These are phyloP conservation scores for Fistulifera pelliculosa DNA, from an alignment of 108 stramenopile species.

Conservation along the genomic window DNA sequence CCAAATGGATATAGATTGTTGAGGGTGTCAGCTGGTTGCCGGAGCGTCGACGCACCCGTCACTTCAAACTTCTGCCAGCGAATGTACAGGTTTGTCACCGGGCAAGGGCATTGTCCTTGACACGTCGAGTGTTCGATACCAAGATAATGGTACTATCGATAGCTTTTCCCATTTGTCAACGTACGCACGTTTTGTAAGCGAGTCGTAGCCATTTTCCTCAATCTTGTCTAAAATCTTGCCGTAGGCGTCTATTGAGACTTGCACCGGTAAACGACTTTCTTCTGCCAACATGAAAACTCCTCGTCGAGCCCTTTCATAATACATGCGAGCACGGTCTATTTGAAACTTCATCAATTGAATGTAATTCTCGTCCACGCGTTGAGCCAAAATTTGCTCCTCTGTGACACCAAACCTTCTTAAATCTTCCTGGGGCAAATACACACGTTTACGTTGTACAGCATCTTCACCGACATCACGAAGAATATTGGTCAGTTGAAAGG, in stretches of 20 bases:
- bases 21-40: background rate
- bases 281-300: constrained; percentile 90
- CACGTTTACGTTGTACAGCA: constrained; percentile 78
- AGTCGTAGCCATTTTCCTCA: constrained; percentile 92
- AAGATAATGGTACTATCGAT: constrained; percentile 85
- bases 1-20: background rate
- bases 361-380: constrained; percentile 84
- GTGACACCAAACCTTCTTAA: constrained; percentile 88
- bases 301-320: constrained; percentile 86
- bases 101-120: constrained; percentile 61
- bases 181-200: constrained; percentile 90
- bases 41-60: background rate
- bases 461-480: constrained; percentile 97
- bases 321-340: constrained; percentile 87
- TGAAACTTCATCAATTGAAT: constrained; percentile 90
- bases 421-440: constrained; percentile 90
- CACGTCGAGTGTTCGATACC: constrained; percentile 84
- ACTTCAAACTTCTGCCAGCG: constrained; percentile 3
- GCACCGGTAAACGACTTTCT: constrained; percentile 85
- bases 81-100: constrained; percentile 38
- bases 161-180: constrained; percentile 94
- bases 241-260: constrained; percentile 89
- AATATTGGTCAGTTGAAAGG: constrained; percentile 98
- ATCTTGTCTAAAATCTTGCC: constrained; percentile 89
- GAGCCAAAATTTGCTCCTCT: constrained; percentile 83